Evolutionary conservation across 140 eudicot species (phyloP).

Genomic region (Erigeron philadelphicus): DNA sequence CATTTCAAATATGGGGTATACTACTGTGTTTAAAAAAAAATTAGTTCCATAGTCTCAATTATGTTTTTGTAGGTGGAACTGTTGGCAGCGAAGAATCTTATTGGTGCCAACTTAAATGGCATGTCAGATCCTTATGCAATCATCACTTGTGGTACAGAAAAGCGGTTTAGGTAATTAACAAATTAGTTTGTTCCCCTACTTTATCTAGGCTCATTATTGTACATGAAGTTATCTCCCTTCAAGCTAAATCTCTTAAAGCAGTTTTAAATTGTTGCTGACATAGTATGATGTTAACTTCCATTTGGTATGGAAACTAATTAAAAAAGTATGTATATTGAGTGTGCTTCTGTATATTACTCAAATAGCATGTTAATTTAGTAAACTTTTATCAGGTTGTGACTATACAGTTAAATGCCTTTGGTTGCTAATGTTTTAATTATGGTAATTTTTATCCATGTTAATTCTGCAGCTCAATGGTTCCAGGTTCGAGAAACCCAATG

Average conservation of each 20-base stretch:
- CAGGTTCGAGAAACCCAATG: constrained; percentile 99
- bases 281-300: constrained; percentile 15
- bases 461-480: constrained; percentile 83
- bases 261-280: neutral
- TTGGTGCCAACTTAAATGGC: constrained; percentile 86
- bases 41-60: constrained; percentile 4
- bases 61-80: constrained; percentile 66
- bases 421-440: constrained; percentile 22
- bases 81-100: constrained; percentile 89
- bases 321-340: neutral
- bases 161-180: constrained; percentile 74
- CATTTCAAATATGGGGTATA: constrained; percentile 4
- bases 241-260: too few relatives aligned
- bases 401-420: neutral
- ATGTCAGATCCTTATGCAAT: constrained; percentile 97
- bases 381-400: neutral
- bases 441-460: constrained; percentile 12
- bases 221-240: constrained; percentile 11
- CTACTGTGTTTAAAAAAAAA: constrained; percentile 14
- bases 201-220: neutral
- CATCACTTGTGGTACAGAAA: constrained; percentile 85
- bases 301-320: constrained; percentile 4
- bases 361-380: constrained; percentile 3
- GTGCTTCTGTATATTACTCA: neutral
- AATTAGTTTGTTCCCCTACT: neutral